Base-by-base conservation (phyloP, 139 green algal species). In the Haematococcus lacustris region DNA sequence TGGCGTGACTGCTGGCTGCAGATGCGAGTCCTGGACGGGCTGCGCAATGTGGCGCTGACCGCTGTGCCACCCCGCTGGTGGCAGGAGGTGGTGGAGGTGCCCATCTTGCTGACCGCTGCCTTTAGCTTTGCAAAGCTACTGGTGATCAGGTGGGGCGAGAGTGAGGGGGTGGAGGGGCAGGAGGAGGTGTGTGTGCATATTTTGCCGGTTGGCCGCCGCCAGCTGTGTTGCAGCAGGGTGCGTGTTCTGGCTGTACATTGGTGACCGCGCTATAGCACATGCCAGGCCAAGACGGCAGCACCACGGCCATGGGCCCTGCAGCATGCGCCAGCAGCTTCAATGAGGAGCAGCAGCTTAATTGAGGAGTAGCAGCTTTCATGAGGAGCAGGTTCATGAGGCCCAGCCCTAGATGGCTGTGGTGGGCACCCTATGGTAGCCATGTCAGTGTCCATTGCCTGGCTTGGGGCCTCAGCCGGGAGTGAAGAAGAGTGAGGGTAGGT, bases 71-170 rank as follows among this genome's bases (percentile, higher is more conserved):
- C 64, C 3, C 65, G 82, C 35, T 88, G 72, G 73, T 85, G 79
- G 82, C 74, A 63, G 3, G 82, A 88, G n/a, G 79, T 84, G n/a
- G 69, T 84, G 30, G 82, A 88, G 71, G 40, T 88, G 43, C 82
- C 82, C 26, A 60, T 88, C 38, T 59, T 57, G 28, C 39, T 76
- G 26, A 79, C 73, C 1, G 71, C 51, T 1, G 28, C 39, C 26
- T 88, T 88, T 63, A 37, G 67, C 38, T 73, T 78, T 33, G n/a
- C 65, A 23, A 81, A 80, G 74, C 35, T 84, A 28, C 33, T 82
- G n/a, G 51, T 83, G 61, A 61, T 75, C 61, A 69, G 78, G 78
- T 82, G 43, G 7, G 69, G 53, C 53, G 53, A 26, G 53, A 21
- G 53, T 26, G 33, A 9, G 43, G 9, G 43, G 43, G 9, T 9